Evolutionary conservation across 805 yeast genomes (phyloP).

Genomic region (Yamadazyma tumulicola): DNA sequence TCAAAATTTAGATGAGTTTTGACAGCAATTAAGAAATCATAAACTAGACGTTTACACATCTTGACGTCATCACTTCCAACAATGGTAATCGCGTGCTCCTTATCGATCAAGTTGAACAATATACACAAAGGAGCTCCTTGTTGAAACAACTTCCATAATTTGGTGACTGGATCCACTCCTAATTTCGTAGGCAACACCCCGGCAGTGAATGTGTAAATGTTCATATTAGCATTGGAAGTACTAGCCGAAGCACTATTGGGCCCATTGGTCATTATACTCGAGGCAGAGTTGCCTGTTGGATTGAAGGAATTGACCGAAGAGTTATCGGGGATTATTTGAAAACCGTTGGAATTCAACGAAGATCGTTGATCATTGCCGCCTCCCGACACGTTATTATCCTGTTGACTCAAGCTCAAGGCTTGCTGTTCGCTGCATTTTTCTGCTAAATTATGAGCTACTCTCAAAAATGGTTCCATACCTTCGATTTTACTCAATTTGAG

Average conservation of each 20-base stretch:
- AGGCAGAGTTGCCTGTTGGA: slow-evolving; percentile 18
- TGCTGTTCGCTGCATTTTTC: slow-evolving; percentile 72
- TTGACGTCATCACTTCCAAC: slow-evolving; percentile 77
- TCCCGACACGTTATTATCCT: slow-evolving; percentile 17
- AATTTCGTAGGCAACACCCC: slow-evolving; percentile 73
- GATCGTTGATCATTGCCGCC: slow-evolving; percentile 26
- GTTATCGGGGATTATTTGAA: slow-evolving; percentile 34
- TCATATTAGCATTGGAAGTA: slow-evolving; percentile 18
- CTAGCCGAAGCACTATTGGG: slow-evolving; percentile 15
- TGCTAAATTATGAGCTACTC: slow-evolving; percentile 60
- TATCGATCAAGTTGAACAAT: slow-evolving; percentile 59
- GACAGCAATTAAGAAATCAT: slow-evolving; percentile 85
- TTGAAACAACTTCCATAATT: slow-evolving; percentile 81
- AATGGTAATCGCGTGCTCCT: slow-evolving; percentile 46
- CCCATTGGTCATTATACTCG: slow-evolving; percentile 5
- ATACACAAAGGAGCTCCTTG: slow-evolving; percentile 91
- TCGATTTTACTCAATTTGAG: slow-evolving; percentile 55
- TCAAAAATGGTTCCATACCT: slow-evolving; percentile 65
- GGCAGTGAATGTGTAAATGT: slow-evolving; percentile 61
- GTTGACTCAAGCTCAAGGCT: slow-evolving; percentile 49
- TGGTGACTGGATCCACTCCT: slow-evolving; percentile 89
- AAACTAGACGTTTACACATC: slow-evolving; percentile 82
- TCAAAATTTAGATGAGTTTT: slow-evolving; percentile 68
- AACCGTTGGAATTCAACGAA: slow-evolving; percentile 30
- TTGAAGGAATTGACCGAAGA: slow-evolving; percentile 11